Conservation (phyloP, 257 asterid species). For the Solanum paucissectum region DNA sequence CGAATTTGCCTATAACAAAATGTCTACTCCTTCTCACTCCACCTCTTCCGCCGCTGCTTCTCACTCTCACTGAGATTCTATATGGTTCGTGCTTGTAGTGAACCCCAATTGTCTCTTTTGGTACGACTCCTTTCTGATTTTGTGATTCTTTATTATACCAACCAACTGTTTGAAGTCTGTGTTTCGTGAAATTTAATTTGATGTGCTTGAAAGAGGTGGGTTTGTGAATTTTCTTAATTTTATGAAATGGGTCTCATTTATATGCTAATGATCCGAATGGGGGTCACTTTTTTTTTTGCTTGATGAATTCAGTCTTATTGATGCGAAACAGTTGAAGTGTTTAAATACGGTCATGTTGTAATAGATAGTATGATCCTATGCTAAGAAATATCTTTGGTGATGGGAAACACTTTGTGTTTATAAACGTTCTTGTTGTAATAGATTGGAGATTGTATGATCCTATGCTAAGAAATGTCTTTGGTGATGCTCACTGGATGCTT, state of each 20-base stretch:
- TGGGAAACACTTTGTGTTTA: not conserved
- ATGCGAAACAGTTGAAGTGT: not conserved
- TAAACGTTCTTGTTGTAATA: not conserved
- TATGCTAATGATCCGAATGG: not conserved
- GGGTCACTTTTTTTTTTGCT: not conserved
- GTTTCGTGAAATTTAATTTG: not conserved
- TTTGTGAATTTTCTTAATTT: not conserved
- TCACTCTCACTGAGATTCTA: slow-evolving; percentile 31
- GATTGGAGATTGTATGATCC: not conserved
- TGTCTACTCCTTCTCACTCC: slow-evolving; percentile 60
- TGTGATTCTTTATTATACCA: not conserved
- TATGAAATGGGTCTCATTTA: not conserved
- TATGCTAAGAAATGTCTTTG: not conserved
- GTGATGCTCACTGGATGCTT: not conserved
- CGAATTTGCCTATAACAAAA: slow-evolving; percentile 21
- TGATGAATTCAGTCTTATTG: not conserved
- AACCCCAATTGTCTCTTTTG: not conserved
- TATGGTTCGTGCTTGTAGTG: not conserved
- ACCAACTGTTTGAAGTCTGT: not conserved
- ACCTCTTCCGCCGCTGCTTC: slow-evolving; percentile 38
- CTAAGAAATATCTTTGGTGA: not conserved
- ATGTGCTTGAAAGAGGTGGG: not conserved
- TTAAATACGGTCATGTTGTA: not conserved
- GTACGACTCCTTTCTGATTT: not conserved
- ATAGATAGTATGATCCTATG: not conserved